These are phyloP conservation scores for Pseudocercospora fijiensis DNA, from an alignment of 2,329 filamentous ascomycete species.

Conservation along the genomic window DNA sequence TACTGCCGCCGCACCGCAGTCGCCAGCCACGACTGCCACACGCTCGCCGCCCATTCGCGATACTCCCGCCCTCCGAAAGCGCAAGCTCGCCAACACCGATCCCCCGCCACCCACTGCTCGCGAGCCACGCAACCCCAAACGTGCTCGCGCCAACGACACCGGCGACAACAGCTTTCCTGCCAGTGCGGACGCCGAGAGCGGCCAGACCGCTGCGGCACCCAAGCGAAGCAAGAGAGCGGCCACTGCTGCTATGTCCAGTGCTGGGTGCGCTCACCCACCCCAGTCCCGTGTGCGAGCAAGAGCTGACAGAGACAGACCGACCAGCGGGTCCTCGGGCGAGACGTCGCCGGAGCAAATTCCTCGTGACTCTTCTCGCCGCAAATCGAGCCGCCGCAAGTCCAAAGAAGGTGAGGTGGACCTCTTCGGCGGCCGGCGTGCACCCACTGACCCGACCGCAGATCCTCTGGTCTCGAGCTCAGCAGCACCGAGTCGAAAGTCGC, in stretches of 20 bases:
- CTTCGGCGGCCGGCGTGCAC: background rate
- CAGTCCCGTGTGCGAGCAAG: conserved; percentile 15
- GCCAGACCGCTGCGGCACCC: conserved; percentile 49
- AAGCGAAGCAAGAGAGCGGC: conserved; percentile 52
- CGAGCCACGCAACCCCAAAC: conserved; percentile 55
- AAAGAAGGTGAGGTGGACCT: conserved; percentile 48
- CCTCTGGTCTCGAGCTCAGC: conserved; percentile 34
- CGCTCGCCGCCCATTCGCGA: conserved; percentile 50
- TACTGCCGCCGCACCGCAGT: conserved; percentile 36
- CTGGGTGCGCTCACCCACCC: conserved; percentile 56
- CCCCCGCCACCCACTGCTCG: conserved; percentile 51
- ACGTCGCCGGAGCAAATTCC: conserved; percentile 55
- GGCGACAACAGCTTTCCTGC: conserved; percentile 42
- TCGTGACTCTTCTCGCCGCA: conserved; percentile 67
- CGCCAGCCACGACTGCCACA: conserved; percentile 38
- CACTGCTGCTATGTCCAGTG: conserved; percentile 67
- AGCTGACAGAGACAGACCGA: conserved; percentile 51
- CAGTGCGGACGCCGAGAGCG: conserved; percentile 16
- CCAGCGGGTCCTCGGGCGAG: conserved; percentile 64
- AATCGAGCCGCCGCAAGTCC: conserved; percentile 70
- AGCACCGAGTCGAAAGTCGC: conserved; percentile 33
- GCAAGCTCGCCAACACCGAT: conserved; percentile 63
- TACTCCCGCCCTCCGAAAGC: conserved; percentile 60
- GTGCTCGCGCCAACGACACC: conserved; percentile 52
- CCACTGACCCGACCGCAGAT: conserved; percentile 39